These are phyloP conservation scores for Chaetomium fimeti DNA, from an alignment of 495 filamentous ascomycete genomes.

Conservation along the genomic window DNA sequence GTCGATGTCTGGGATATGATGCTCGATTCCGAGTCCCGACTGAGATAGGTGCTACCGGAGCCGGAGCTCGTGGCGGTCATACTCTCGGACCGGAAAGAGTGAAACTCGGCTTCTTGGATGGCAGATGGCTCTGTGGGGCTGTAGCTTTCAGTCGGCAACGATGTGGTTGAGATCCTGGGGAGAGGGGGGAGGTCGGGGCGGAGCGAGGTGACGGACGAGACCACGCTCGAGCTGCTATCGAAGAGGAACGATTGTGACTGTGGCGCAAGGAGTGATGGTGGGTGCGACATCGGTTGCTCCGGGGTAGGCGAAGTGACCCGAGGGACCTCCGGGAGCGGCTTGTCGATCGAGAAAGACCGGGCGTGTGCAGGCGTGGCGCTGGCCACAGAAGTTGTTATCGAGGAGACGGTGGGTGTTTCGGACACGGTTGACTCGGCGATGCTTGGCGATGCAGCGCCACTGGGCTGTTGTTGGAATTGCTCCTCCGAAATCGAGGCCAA, in stretches of 20 bases:
- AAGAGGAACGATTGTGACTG: slow-evolving; percentile 41
- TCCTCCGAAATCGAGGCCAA: slow-evolving; percentile 37
- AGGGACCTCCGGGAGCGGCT: slow-evolving; percentile 47
- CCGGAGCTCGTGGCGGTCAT: slow-evolving; percentile 54
- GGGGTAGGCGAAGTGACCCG: slow-evolving; percentile 27
- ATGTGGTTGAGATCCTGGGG: slow-evolving; percentile 50
- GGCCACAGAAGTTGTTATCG: slow-evolving; percentile 29
- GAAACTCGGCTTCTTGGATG: slow-evolving; percentile 46
- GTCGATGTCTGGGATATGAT: slow-evolving; percentile 80
- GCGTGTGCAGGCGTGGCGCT: slow-evolving; percentile 35
- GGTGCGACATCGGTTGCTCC: slow-evolving; percentile 30
- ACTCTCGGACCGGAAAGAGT: slow-evolving; percentile 50
- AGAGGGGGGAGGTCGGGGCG: slow-evolving; percentile 45
- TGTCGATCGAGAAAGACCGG: slow-evolving; percentile 41
- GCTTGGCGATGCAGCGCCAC: slow-evolving; percentile 34
- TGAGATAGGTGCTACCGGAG: slow-evolving; percentile 70
- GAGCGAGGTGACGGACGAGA: slow-evolving; percentile 43
- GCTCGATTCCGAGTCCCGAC: slow-evolving; percentile 80
- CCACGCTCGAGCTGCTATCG: slow-evolving; percentile 37
- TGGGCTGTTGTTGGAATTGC: slow-evolving; percentile 19
- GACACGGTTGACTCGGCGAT: slow-evolving; percentile 41
- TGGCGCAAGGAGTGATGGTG: slow-evolving; percentile 38
- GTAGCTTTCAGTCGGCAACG: slow-evolving; percentile 46
- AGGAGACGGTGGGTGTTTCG: slow-evolving; percentile 32
- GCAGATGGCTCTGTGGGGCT: slow-evolving; percentile 47